Evolutionary conservation across 164 flowering plant genomes (phyloP).

Genomic region (Stephania japonica): DNA sequence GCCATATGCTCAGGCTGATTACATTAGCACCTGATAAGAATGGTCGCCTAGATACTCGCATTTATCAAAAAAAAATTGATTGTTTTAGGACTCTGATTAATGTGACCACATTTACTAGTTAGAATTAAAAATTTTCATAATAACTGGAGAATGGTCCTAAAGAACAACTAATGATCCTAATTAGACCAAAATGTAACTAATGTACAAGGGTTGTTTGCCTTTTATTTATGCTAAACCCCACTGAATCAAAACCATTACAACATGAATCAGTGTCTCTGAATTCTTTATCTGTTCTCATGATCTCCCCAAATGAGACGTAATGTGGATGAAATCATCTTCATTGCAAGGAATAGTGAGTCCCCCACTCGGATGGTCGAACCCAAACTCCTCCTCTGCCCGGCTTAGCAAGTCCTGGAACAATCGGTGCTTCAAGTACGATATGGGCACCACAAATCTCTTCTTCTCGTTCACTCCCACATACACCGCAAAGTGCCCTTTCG

Average conservation of each 20-base stretch:
- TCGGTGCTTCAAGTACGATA: constrained; percentile 36
- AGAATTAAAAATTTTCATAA: no score
- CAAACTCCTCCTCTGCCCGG: constrained; percentile 43
- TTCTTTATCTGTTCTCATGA: neutral
- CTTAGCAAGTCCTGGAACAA: constrained; percentile 31
- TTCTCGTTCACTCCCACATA: constrained; percentile 27
- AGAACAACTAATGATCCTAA: no score
- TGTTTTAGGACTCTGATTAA: no score
- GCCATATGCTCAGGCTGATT: no score
- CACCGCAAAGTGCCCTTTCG: constrained; percentile 37
- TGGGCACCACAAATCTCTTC: constrained; percentile 39
- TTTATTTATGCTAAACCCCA: neutral
- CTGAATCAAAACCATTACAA: neutral
- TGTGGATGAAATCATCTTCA: constrained; percentile 26
- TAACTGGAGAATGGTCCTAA: no score
- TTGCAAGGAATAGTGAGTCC: constrained; percentile 57
- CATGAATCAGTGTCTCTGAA: neutral
- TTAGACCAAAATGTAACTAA: no score
- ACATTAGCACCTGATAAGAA: no score
- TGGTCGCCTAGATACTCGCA: no score
- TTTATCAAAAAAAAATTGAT: no score
- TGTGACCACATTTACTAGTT: no score
- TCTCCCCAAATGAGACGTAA: constrained; percentile 22
- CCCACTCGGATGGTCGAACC: constrained; percentile 49
- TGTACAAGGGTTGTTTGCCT: neutral